Evolutionary conservation across 2,329 filamentous ascomycete species (phyloP).

Genomic region (Colletotrichum coccodes): DNA sequence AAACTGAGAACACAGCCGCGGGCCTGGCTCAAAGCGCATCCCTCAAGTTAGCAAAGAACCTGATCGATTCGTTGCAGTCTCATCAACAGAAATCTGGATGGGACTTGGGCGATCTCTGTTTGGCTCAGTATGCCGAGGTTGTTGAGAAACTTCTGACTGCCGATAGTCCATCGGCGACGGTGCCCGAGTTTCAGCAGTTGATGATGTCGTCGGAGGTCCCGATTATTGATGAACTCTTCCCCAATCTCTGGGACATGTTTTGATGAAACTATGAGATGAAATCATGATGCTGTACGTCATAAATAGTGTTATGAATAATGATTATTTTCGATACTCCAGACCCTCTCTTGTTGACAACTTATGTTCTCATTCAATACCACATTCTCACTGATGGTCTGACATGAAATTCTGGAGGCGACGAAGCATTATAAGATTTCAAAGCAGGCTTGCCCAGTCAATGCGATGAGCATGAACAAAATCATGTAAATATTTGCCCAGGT

Average conservation of each 20-base stretch:
- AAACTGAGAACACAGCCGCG: constrained; percentile 49
- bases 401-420: no score
- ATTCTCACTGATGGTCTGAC: no score
- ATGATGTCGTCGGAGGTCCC: constrained; percentile 32
- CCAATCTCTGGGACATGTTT: constrained; percentile 32
- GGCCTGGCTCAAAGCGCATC: constrained; percentile 49
- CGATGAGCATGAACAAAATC: no score
- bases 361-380: no score
- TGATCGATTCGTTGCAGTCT: constrained; percentile 50
- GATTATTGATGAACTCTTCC: constrained; percentile 28
- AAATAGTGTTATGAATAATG: not conserved
- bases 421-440: no score
- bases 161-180: constrained; percentile 25
- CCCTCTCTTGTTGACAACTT: not conserved
- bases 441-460: no score
- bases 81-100: constrained; percentile 51
- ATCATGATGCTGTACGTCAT: not conserved
- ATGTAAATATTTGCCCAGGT: no score
- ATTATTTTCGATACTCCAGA: not conserved
- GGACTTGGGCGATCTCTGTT: constrained; percentile 62
- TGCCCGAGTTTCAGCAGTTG: constrained; percentile 29
- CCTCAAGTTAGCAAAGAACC: constrained; percentile 52
- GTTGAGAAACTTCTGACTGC: constrained; percentile 54
- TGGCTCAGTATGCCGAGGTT: constrained; percentile 57
- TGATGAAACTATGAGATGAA: not conserved